A percentile compares a stretch with the other conserved stretches of the same genome.
Evolutionary conservation across 192 early-diverging fungal genomes (phyloP).

Genomic region (Mortierella antarctica): DNA sequence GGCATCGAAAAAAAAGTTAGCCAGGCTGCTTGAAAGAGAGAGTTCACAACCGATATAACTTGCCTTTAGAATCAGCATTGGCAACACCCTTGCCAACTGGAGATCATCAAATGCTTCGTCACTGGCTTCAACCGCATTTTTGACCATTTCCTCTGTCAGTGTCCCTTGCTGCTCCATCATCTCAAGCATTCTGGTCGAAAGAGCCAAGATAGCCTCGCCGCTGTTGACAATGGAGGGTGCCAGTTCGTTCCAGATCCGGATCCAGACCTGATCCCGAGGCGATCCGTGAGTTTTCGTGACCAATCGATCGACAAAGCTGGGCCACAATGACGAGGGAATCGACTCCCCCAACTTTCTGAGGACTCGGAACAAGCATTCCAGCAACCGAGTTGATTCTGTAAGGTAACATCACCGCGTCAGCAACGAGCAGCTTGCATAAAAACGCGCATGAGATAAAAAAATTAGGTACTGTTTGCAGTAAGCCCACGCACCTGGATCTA

Average conservation of each 20-base stretch:
- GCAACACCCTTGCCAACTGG: slow-evolving; percentile 8
- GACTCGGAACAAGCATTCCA: slow-evolving; percentile 6
- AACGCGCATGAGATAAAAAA: not conserved
- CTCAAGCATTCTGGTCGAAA: not conserved
- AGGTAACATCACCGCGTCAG: too few relatives aligned
- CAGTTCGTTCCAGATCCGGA: slow-evolving; percentile 18
- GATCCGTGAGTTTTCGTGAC: slow-evolving; percentile 14
- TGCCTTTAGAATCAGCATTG: slow-evolving; percentile 28
- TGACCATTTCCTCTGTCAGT: slow-evolving; percentile 14
- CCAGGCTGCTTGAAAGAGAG: not conserved
- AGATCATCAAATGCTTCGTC: slow-evolving; percentile 41
- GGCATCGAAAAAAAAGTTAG: not conserved
- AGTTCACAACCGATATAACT: not conserved
- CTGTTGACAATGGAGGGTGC: slow-evolving; percentile 8
- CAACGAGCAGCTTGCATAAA: too few relatives aligned
- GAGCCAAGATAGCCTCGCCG: slow-evolving; percentile 1
- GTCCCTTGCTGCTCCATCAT: slow-evolving; percentile 27
- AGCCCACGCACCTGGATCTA: not conserved
- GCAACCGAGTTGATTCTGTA: not conserved
- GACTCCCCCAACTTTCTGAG: slow-evolving; percentile 11
- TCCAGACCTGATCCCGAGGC: slow-evolving; percentile 3
- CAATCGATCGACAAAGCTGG: not conserved
- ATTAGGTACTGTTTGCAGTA: not conserved
- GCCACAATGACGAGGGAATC: slow-evolving; percentile 5
- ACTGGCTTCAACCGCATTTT: slow-evolving; percentile 19